Conservation (phyloP, 805 yeast species). For the Teunomyces pallodes region DNA sequence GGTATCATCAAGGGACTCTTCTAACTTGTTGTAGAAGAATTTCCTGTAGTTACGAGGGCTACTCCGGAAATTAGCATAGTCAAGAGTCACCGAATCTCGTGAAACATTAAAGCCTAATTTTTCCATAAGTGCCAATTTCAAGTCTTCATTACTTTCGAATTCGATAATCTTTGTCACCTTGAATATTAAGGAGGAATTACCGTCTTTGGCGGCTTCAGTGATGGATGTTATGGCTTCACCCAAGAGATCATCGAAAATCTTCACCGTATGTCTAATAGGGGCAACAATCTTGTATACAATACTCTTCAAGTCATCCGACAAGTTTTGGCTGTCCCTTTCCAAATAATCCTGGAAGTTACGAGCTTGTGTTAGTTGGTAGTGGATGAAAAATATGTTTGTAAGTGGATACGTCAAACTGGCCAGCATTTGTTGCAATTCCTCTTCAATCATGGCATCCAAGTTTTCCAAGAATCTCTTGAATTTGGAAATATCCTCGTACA, state of each 20-base stretch:
- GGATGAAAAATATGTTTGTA: conserved; percentile 61
- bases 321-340: conserved; percentile 45
- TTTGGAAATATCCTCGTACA: conserved; percentile 59
- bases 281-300: conserved; percentile 58
- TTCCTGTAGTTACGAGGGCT: conserved; percentile 57
- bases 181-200: conserved; percentile 64
- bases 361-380: conserved; percentile 64
- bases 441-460: conserved; percentile 53
- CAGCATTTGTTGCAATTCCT: conserved; percentile 33
- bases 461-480: conserved; percentile 50
- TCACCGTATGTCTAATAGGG: conserved; percentile 44
- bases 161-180: conserved; percentile 77
- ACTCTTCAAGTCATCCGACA: conserved; percentile 62
- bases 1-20: conserved; percentile 60
- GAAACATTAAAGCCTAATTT: conserved; percentile 25
- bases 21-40: conserved; percentile 57
- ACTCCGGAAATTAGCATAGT: conserved; percentile 31
- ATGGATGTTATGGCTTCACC: conserved; percentile 63
- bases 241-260: conserved; percentile 62
- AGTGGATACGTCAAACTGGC: conserved; percentile 40
- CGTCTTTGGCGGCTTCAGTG: conserved; percentile 70
- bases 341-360: conserved; percentile 80
- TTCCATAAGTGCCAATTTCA: conserved; percentile 40
- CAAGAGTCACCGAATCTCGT: conserved; percentile 14
- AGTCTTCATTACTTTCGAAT: conserved; percentile 76